These are phyloP conservation scores for Articulospora tetracladia DNA, from an alignment of 495 filamentous ascomycete genomes.

Conservation along the genomic window DNA sequence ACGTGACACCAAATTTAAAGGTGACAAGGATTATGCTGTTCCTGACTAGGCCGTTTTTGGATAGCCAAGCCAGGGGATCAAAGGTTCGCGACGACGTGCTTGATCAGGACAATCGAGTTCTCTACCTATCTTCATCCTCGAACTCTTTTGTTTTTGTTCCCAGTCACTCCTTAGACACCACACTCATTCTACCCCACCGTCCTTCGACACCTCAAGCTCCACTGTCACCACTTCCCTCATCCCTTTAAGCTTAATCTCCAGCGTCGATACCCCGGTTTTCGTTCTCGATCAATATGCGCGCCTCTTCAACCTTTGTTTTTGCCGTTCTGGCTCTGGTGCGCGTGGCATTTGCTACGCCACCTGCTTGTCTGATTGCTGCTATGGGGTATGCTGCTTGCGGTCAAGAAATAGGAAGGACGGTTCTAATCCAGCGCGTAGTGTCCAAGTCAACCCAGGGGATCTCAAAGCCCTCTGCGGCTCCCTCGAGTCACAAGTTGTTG, in stretches of 20 bases:
- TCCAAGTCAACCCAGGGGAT: constrained; percentile 31
- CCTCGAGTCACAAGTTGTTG: constrained; percentile 24
- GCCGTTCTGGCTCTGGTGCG: constrained; percentile 29
- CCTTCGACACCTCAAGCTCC: constrained; percentile 7
- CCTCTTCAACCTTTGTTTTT: constrained; percentile 27
- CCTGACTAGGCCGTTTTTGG: constrained; percentile 7
- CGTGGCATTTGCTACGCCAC: constrained; percentile 28
- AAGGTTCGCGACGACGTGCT: neutral
- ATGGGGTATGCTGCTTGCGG: constrained; percentile 26
- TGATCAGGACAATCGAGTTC: constrained; percentile 5
- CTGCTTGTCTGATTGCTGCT: constrained; percentile 32
- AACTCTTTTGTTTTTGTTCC: constrained; percentile 5
- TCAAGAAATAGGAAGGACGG: neutral
- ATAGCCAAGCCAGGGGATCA: neutral
- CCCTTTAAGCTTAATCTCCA: neutral
- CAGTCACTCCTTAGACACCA: constrained; percentile 20
- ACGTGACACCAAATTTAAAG: constrained; percentile 1
- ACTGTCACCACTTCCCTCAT: neutral
- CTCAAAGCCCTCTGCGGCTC: constrained; percentile 29
- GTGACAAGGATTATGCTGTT: neutral
- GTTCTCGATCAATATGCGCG: constrained; percentile 28
- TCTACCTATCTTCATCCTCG: constrained; percentile 5
- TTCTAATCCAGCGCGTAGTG: constrained; percentile 10
- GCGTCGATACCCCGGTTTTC: constrained; percentile 13
- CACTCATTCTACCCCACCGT: constrained; percentile 15